Evolutionary conservation across 805 yeast species (phyloP).

Genomic region (Diddensiella caesifluorescens): DNA sequence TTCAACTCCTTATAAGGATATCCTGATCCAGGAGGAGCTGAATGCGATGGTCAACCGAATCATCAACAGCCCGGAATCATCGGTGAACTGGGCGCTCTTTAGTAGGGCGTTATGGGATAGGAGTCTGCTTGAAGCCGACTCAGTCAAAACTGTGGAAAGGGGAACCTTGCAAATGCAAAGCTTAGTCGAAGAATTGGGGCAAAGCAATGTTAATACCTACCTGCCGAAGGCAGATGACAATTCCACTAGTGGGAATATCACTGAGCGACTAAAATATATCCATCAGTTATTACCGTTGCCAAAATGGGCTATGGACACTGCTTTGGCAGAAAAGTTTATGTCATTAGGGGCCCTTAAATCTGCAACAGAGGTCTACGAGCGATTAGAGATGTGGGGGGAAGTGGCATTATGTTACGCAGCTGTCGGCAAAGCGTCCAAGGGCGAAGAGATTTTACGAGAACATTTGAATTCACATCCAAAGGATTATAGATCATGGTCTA

Average conservation of each 20-base stretch:
- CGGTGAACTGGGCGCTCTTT: constrained; percentile 69
- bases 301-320: constrained; percentile 77
- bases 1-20: constrained; percentile 65
- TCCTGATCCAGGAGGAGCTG: constrained; percentile 77
- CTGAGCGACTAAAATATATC: constrained; percentile 60
- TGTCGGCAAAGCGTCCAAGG: constrained; percentile 65
- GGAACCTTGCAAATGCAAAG: constrained; percentile 92
- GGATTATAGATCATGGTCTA: constrained; percentile 78
- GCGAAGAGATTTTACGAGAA: constrained; percentile 50
- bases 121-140: constrained; percentile 72
- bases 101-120: constrained; percentile 87
- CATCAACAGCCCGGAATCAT: constrained; percentile 43
- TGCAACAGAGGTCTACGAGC: constrained; percentile 82
- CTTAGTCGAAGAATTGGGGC: constrained; percentile 80
- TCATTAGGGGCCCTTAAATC: constrained; percentile 78
- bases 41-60: constrained; percentile 70
- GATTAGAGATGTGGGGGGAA: constrained; percentile 70
- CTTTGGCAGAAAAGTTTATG: constrained; percentile 80
- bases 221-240: constrained; percentile 30
- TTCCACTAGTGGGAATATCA: constrained; percentile 32
- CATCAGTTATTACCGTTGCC: constrained; percentile 75
- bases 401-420: constrained; percentile 89
- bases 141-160: constrained; percentile 84
- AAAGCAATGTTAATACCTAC: constrained; percentile 50
- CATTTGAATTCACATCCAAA: constrained; percentile 54